Percentiles rank a stretch among this genome's conserved stretches.
These are phyloP conservation scores for Apocynum venetum DNA, from an alignment of 257 asterid species.

Conservation along the genomic window DNA sequence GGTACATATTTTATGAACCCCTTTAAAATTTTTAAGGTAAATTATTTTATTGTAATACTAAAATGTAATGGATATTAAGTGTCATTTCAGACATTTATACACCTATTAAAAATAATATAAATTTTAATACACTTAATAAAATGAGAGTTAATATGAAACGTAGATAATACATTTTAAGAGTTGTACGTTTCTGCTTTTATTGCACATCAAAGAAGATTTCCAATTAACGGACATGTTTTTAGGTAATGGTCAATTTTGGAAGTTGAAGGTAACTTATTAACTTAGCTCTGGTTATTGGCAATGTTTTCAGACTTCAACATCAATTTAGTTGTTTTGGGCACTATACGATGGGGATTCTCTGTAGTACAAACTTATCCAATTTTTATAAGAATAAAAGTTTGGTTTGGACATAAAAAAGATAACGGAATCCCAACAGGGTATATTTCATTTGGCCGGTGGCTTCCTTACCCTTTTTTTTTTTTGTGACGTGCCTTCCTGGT, in stretches of 20 bases:
- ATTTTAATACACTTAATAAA: no score
- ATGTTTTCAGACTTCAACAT: constrained; percentile 3
- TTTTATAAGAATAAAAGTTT: neutral
- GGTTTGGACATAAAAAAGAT: neutral
- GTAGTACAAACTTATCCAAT: no score
- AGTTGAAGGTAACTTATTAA: neutral
- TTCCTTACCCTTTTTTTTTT: neutral
- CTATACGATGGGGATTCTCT: no score
- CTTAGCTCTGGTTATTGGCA: neutral
- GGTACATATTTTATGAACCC: constrained; percentile 30
- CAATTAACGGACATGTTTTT: neutral
- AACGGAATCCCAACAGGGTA: neutral
- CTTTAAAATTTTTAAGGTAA: neutral
- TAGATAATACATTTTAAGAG: no score
- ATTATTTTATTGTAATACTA: no score
- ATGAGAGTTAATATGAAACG: no score
- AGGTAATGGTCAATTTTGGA: neutral
- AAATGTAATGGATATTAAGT: no score
- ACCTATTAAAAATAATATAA: no score
- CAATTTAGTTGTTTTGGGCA: neutral
- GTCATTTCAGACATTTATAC: no score
- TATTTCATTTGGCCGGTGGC: neutral
- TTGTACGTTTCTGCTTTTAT: no score
- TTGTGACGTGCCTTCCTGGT: neutral
- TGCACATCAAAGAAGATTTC: no score